Evolutionary conservation across 2,329 filamentous ascomycete species (phyloP), one percentile per base, ranked within the genome.

Genomic region (Ilyonectria mors-panacis): DNA sequence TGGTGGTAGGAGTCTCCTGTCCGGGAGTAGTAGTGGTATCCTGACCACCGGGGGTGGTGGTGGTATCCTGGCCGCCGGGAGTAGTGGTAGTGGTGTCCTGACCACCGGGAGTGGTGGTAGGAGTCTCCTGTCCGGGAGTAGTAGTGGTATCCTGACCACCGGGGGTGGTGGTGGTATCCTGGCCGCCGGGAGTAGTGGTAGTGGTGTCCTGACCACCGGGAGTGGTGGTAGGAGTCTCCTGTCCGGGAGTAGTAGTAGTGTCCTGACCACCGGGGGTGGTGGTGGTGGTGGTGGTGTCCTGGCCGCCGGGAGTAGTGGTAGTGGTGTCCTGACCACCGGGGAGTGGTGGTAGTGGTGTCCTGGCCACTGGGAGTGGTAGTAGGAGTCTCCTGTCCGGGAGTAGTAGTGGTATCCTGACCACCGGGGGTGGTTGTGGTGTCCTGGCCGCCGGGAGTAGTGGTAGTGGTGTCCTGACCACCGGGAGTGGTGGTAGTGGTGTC

Each of bases 341-440:
- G 59, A 15, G 57, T 56, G 17, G 39, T 26, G 6, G n/a, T n/a
- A n/a, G n/a, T 57, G 13, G 54, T 19, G 26, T 19, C 23, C 2
- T 56, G n/a, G 6, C n/a, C 15, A 6, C 26, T 57, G 54, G 62
- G 59, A 15, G 57, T 56, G 17, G 39, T 26, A 3, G 17, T 17
- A 6, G 50, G n/a, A n/a, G n/a, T n/a, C n/a, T n/a, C n/a, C n/a
- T n/a, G n/a, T n/a, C n/a, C n/a, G n/a, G n/a, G n/a, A n/a, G 39
- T 26, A 3, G 17, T 17, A 6, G 50, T 26, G 4, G 47, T 50
- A 8, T 26, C 26, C 1, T 26, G 8, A 51, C 59, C 2, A 4
- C 44, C 26, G 26, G 26, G 35, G 1, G 57, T 61, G 19, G 64
- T 63, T 6, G 63, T 68, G 30, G 63, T 65, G 33, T 23, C 63